Base-by-base conservation (phyloP, 192 early-diverging fungal genomes). In the Coemansia sp. region DNA sequence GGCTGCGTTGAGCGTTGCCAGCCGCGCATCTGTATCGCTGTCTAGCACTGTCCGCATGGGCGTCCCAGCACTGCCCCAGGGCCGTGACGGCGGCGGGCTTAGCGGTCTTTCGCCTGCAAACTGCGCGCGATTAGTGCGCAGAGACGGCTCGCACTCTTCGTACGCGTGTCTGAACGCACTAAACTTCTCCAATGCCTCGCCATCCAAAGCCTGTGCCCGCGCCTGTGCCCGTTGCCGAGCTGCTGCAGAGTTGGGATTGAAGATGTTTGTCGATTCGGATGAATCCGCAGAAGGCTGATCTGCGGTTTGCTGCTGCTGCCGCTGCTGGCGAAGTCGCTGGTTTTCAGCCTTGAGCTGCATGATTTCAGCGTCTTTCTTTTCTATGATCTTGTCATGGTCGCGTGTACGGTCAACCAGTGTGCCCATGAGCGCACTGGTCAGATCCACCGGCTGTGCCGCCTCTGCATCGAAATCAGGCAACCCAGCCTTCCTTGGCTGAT, bases 81-180 rank as follows among this genome's bases (percentile, higher is more conserved):
- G 42, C 7, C 69, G 63, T 10, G 53, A 51, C 3, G 69, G 60
- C 21, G 69, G 68, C n/a, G 68, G 75, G 58, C 69, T 71, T 10
- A 71, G 61, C 44, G 69, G 68, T 46, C 69, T 50, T 21, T 78
- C 75, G 12, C 69, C 75, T 8, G 65, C 53, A 62, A 72, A 71
- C 40, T 78, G 68, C 6, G 58, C 60, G 28, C 62, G 75, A 48
- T 61, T 63, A 2, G 70, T 49, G 31, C 69, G 52, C 14, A 78
- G 57, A 15, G 68, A 72, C 18, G 65, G 65, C 57, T 71, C 69
- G 34, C 65, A 71, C 36, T 78, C 75, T 15, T 78, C 69, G 23
- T 71, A 71, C 10, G 64, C 60, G 21, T 59, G 71, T 11, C 61
- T 56, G 45, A 72, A 78, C 53, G 67, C 69, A 15, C 72, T 69